phyloP scores from a whole-genome alignment of 441 rosid species.

The Adansonia madagascariensis region DNA sequence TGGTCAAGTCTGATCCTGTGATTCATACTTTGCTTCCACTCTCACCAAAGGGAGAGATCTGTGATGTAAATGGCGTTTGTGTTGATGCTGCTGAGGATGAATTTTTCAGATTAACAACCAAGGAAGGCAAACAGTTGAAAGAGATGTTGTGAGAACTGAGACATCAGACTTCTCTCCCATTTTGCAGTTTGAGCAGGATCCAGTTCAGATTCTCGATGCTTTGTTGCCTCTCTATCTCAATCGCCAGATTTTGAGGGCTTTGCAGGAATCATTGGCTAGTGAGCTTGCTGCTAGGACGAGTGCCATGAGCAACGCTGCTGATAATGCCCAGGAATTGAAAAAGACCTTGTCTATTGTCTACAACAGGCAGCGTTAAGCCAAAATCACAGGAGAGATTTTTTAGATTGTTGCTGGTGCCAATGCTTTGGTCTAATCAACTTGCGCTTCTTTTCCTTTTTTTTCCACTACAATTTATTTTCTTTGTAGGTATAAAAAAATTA shows the following conservation, averaged over 20 bases:
- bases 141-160: slow-evolving; percentile 60
- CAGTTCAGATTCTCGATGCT: slow-evolving; percentile 95
- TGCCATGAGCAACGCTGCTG: slow-evolving; percentile 91
- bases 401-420: slow-evolving; percentile 91
- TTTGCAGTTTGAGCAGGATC: slow-evolving; percentile 91
- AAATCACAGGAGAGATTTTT: slow-evolving; percentile 90
- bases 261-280: slow-evolving; percentile 90
- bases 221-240: slow-evolving; percentile 81
- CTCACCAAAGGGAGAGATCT: slow-evolving; percentile 81
- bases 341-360: slow-evolving; percentile 62
- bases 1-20: slow-evolving; percentile 81
- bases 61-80: slow-evolving; percentile 77
- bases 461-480: slow-evolving; percentile 22
- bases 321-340: slow-evolving; percentile 77
- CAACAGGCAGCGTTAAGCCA: slow-evolving; percentile 87
- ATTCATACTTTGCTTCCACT: slow-evolving; percentile 85
- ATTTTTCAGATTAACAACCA: slow-evolving; percentile 51
- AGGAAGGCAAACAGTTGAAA: slow-evolving; percentile 80
- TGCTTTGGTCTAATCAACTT: slow-evolving; percentile 44
- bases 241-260: slow-evolving; percentile 88
- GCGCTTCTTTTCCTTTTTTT: neutral
- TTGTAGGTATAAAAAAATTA: slow-evolving; percentile 31
- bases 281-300: slow-evolving; percentile 92
- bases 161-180: slow-evolving; percentile 61
- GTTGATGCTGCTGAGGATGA: slow-evolving; percentile 79